Evolutionary conservation across 805 yeast genomes (phyloP), one percentile per base, ranked within the genome.

Genomic region (Wickerhamomyces strasburgensis): DNA sequence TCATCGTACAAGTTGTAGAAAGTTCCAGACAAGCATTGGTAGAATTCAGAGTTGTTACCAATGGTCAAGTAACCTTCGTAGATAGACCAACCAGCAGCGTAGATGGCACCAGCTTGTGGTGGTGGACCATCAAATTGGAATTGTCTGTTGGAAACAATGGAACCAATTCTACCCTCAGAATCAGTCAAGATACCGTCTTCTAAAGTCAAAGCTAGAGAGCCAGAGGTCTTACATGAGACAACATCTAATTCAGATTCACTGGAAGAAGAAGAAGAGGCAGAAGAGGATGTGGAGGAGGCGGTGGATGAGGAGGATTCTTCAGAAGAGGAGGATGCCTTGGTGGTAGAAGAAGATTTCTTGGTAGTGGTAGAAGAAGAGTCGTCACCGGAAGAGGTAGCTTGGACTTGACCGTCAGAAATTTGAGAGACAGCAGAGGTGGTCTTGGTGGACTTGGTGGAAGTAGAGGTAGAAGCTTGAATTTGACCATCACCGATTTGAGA

Each of bases 41-140:
- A 82, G 70, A 82, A 82, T 33, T 70, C 65, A 41, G 75, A 75
- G 29, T 60, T 54, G 50, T 65, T 62, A 62, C 87, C 88, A 44
- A 81, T 61, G 25, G 85, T 85, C 53, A 81, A 71, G 63, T 64
- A 57, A 60, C 75, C 75, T 19, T 72, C 79, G 46, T 70, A 72
- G 46, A 67, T 57, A 28, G 69, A 58, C 85, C 85, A 78, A 47
- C 85, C 84, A 40, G 73, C 77, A 51, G 85, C 84, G 58, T 73
- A 76, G 57, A 78, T 72, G 40, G 84, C 71, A 61, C 84, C 84
- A 23, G 83, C 85, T 70, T 82, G 90, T 55, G 89, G 88, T 65
- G 85, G 84, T 43, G 87, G 87, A 57, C 89, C 89, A 60, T 82
- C 90, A 56, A 82, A 82, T 68, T 82, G 90, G 75, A 82, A 82